These are phyloP conservation scores for Phytophthora citricola DNA, from an alignment of 352 stramenopile genomes.

Conservation along the genomic window DNA sequence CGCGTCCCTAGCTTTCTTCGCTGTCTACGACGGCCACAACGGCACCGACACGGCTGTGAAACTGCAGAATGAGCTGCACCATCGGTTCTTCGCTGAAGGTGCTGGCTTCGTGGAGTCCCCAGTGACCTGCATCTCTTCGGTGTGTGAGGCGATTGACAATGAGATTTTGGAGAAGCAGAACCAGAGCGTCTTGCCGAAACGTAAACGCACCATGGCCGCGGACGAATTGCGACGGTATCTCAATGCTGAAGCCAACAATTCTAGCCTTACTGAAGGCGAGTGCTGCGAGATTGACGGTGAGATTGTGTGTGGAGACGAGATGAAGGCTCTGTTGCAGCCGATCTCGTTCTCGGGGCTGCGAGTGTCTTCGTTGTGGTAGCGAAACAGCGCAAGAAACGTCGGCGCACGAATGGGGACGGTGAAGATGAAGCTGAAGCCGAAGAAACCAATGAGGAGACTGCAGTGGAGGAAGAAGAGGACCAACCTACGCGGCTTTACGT, in stretches of 20 bases:
- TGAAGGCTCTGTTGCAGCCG: constrained; percentile 63
- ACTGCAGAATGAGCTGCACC: constrained; percentile 83
- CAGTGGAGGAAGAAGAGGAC: constrained; percentile 31
- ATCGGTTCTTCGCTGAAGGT: constrained; percentile 69
- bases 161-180: constrained; percentile 86
- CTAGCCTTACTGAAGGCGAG: constrained; percentile 40
- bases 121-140: constrained; percentile 53
- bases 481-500: constrained; percentile 73
- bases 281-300: constrained; percentile 50
- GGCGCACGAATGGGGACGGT: constrained; percentile 13
- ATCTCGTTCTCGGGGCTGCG: constrained; percentile 87
- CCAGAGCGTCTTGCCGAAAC: constrained; percentile 66
- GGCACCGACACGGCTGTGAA: constrained; percentile 80
- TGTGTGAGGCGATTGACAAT: constrained; percentile 71
- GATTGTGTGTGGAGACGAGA: constrained; percentile 47
- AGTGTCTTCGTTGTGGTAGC: constrained; percentile 71
- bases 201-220: constrained; percentile 60
- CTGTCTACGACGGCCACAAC: constrained; percentile 91
- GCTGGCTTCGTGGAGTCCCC: constrained; percentile 59
- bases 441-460: constrained; percentile 13
- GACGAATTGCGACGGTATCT: constrained; percentile 43
- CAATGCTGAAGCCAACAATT: constrained; percentile 9
- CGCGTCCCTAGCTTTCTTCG: constrained; percentile 79
- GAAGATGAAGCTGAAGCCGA: constrained; percentile 12
- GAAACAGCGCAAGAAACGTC: constrained; percentile 51